Evolutionary conservation across 2,329 filamentous ascomycete species (phyloP).

Genomic region (Remersonia thermophila): DNA sequence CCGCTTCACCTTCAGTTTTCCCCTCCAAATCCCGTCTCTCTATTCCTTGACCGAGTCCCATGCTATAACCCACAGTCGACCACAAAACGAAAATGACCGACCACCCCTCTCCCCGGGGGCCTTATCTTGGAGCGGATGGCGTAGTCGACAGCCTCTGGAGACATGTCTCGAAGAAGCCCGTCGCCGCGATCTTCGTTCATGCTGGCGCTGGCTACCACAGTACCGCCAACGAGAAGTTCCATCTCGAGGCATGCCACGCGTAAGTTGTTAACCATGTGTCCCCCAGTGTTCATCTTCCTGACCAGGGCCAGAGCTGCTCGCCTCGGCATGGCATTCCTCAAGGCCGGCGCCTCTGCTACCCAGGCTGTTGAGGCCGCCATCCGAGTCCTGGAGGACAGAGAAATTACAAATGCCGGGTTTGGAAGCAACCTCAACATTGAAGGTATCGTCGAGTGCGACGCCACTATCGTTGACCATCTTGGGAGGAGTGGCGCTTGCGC

Average conservation of each 20-base stretch:
- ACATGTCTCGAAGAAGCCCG: slow-evolving; percentile 7
- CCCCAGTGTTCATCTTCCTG: too few relatives aligned
- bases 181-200: slow-evolving; percentile 76
- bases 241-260: slow-evolving; percentile 81
- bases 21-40: too few relatives aligned
- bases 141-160: slow-evolving; percentile 12
- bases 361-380: slow-evolving; percentile 87
- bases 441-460: slow-evolving; percentile 87
- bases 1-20: too few relatives aligned
- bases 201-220: slow-evolving; percentile 94
- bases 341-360: slow-evolving; percentile 63
- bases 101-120: too few relatives aligned
- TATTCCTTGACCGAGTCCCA: too few relatives aligned
- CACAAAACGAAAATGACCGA: too few relatives aligned
- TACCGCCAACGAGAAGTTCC: slow-evolving; percentile 67
- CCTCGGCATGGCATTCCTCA: slow-evolving; percentile 70
- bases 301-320: slow-evolving; percentile 56
- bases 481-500: slow-evolving; percentile 90
- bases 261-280: slow-evolving; percentile 34
- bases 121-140: slow-evolving; percentile 9
- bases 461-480: slow-evolving; percentile 79
- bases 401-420: slow-evolving; percentile 93
- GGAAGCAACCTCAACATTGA: slow-evolving; percentile 90
- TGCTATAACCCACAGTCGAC: too few relatives aligned
- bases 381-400: slow-evolving; percentile 76